These are phyloP conservation scores for Neurospora sp. DNA, from an alignment of 495 filamentous ascomycete genomes.

Conservation along the genomic window DNA sequence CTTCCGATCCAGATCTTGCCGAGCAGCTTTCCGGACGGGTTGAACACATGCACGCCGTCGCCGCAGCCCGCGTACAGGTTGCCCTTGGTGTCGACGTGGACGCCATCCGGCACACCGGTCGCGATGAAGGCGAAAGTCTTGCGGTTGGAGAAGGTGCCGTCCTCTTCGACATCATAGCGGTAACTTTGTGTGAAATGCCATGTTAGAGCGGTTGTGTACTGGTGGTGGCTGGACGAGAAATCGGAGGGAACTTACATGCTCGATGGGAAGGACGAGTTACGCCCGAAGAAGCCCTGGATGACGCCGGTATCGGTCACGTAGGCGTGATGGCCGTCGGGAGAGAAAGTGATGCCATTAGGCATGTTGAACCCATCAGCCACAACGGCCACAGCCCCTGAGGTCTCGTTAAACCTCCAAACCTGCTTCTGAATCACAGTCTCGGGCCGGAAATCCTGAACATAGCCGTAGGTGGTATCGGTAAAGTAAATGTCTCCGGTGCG, in stretches of 20 bases:
- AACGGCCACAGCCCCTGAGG: constrained; percentile 36
- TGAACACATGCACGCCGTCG: constrained; percentile 55
- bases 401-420: constrained; percentile 44
- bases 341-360: constrained; percentile 50
- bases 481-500: constrained; percentile 50
- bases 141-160: constrained; percentile 33
- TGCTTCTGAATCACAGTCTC: constrained; percentile 41
- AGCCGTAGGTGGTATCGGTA: constrained; percentile 54
- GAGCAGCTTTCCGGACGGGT: constrained; percentile 43
- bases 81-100: constrained; percentile 49
- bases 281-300: constrained; percentile 30
- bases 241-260: constrained; percentile 25
- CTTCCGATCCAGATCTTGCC: constrained; percentile 45
- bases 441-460: constrained; percentile 46
- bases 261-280: constrained; percentile 22
- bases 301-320: constrained; percentile 50
- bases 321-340: constrained; percentile 37
- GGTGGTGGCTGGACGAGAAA: background rate
- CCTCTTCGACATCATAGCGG: constrained; percentile 28
- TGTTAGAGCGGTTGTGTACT: background rate
- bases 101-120: constrained; percentile 45
- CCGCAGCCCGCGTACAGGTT: constrained; percentile 52
- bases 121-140: constrained; percentile 50
- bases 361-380: constrained; percentile 46
- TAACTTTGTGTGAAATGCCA: constrained; percentile 19